Evolutionary conservation across 1,284 basidiomycete species (phyloP), one percentile per base, ranked within the genome.

Genomic region (Mycena sp.): DNA sequence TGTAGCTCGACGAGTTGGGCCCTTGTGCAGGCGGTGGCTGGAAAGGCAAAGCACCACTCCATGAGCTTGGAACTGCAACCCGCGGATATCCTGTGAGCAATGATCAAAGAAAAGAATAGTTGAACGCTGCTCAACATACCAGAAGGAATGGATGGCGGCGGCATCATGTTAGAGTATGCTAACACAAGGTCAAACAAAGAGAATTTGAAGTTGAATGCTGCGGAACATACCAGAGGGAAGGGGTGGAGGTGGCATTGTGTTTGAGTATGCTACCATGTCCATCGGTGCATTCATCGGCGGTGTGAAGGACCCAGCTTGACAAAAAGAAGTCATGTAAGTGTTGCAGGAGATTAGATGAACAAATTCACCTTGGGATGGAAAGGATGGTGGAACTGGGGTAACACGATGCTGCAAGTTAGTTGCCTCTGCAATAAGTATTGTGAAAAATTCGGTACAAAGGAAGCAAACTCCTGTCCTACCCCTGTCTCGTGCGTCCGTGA

Each of bases 1-100:
- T 79, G 81, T 76, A 77, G 78, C 70, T 30, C n/a, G 16, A 26
- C 12, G 41, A 11, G 7, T 35, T 12, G 23, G 19, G 21, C 29
- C 30, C 12, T n/a, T 50, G 48, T 3, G 32, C n/a, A 26, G 19
- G 11, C 23, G 49, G 49, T 11, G 28, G 17, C 10, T 37, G 19
- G 21, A 16, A 44, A 9, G 10, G 23, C n/a, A 16, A 4, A 2
- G 21, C 17, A 28, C 14, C 12, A 28, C 25, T 25, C 38, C 37
- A 54, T 6, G 40, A 54, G 26, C 51, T 43, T 11, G 51, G 51
- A n/a, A 54, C 26, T 29, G 10, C 12, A 19, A 54, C 51, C 6
- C n/a, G 37, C 17, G 51, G 51, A 38, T 43, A 54, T 2, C 25
- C 21, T 26, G 21, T 6, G n/a, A 30, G 48, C 7, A 38, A 16